Evolutionary conservation across 768 basidiomycete genomes (phyloP).

Genomic region (Rhizopogon vinicolor): DNA sequence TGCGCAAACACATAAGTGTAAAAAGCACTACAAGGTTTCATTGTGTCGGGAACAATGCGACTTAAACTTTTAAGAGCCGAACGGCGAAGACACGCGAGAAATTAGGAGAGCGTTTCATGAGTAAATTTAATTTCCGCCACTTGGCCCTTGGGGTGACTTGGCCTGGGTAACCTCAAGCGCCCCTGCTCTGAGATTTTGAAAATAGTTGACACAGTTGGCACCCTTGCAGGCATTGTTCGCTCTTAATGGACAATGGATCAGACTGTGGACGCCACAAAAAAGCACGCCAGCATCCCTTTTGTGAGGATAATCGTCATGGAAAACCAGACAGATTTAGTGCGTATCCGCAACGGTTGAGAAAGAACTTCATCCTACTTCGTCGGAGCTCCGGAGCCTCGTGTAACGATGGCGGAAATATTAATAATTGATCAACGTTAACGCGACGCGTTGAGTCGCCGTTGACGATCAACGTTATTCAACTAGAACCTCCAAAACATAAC

Average conservation of each 20-base stretch:
- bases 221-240: not conserved
- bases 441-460: too few species aligned
- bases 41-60: too few species aligned
- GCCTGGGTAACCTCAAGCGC: not conserved
- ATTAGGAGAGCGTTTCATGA: not conserved
- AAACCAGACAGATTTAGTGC: not conserved
- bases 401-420: constrained; percentile 21
- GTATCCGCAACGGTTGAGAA: not conserved
- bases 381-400: constrained; percentile 22
- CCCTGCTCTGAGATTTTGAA: too few species aligned
- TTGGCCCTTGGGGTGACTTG: not conserved
- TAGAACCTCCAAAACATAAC: not conserved
- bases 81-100: too few species aligned
- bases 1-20: too few species aligned
- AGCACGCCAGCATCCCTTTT: not conserved
- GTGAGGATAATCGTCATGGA: not conserved
- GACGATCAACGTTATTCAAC: not conserved
- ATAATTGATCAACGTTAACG: not conserved
- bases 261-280: too few species aligned
- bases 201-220: too few species aligned
- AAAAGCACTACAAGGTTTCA: too few species aligned
- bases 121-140: not conserved
- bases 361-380: not conserved
- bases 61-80: too few species aligned
- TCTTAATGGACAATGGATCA: not conserved